Evolutionary conservation across 495 filamentous ascomycete genomes (phyloP).

Genomic region (Xylaria cubensis): DNA sequence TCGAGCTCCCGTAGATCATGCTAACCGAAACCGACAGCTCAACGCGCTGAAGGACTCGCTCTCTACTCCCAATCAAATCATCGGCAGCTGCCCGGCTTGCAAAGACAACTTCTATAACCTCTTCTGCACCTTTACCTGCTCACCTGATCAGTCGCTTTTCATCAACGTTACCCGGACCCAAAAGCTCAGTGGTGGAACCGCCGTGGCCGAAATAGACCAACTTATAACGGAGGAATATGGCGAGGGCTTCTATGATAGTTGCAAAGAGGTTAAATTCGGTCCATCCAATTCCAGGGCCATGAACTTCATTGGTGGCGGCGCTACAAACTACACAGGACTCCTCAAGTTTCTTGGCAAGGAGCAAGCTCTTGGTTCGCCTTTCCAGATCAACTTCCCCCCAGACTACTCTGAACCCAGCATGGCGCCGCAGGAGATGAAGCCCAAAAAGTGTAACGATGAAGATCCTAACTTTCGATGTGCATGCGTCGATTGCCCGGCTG

Average conservation of each 20-base stretch:
- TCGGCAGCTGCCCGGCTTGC: conserved; percentile 92
- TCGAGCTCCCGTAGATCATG: conserved; percentile 4
- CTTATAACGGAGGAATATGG: conserved; percentile 88
- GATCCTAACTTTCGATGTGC: conserved; percentile 87
- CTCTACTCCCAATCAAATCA: conserved; percentile 84
- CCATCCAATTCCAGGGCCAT: conserved; percentile 91
- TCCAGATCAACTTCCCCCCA: conserved; percentile 92
- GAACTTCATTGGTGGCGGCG: conserved; percentile 92
- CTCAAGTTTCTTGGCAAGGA: conserved; percentile 92
- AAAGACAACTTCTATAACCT: conserved; percentile 97
- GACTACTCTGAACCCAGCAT: conserved; percentile 69
- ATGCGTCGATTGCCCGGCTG: conserved; percentile 87
- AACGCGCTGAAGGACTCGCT: conserved; percentile 79
- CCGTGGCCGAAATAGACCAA: conserved; percentile 89
- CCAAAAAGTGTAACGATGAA: conserved; percentile 86
- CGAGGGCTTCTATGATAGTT: conserved; percentile 90
- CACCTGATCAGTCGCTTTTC: conserved; percentile 93
- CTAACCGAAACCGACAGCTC: conserved; percentile 60
- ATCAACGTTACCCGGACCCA: conserved; percentile 86
- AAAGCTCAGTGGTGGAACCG: conserved; percentile 67
- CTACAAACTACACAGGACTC: conserved; percentile 85
- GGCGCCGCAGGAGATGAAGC: conserved; percentile 66
- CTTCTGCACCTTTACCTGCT: conserved; percentile 97
- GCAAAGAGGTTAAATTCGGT: conserved; percentile 98
- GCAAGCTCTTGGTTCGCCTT: conserved; percentile 87